These are phyloP conservation scores for Tetratostichococcus sp. DNA, from an alignment of 139 green algal species.

Conservation along the genomic window DNA sequence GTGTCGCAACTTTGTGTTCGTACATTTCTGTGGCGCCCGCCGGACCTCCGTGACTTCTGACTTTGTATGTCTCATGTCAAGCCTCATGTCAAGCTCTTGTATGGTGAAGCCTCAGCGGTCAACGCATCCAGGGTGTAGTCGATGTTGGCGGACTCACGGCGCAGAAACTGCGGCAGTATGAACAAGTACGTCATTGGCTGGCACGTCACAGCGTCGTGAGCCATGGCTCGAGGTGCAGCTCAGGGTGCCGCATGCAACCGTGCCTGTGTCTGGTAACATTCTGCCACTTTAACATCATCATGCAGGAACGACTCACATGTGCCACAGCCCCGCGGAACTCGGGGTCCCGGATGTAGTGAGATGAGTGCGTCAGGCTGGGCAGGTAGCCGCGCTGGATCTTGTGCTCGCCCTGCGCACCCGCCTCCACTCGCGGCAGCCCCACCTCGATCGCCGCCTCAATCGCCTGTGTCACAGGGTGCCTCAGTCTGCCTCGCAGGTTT, in stretches of 20 bases:
- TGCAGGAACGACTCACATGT: neutral
- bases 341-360: conserved; percentile 72
- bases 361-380: conserved; percentile 68
- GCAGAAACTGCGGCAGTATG: conserved; percentile 20
- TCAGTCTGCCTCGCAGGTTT: no score
- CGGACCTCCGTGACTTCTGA: no score
- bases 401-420: conserved; percentile 90
- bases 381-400: conserved; percentile 91
- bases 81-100: conserved; percentile 27
- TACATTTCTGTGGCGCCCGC: no score
- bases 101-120: conserved; percentile 44
- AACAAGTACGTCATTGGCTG: neutral
- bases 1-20: no score
- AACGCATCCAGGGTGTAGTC: conserved; percentile 48
- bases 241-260: no score
- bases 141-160: conserved; percentile 46
- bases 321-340: conserved; percentile 27
- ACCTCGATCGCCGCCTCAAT: conserved; percentile 71
- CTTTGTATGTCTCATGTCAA: no score
- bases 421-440: conserved; percentile 75
- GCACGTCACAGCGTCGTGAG: no score
- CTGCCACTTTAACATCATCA: no score
- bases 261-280: no score
- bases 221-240: no score
- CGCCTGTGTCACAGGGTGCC: conserved; percentile 23